Evolutionary conservation across 345 rosid species (phyloP), one percentile per base, ranked within the genome.

Genomic region (Orychophragmus violaceus): DNA sequence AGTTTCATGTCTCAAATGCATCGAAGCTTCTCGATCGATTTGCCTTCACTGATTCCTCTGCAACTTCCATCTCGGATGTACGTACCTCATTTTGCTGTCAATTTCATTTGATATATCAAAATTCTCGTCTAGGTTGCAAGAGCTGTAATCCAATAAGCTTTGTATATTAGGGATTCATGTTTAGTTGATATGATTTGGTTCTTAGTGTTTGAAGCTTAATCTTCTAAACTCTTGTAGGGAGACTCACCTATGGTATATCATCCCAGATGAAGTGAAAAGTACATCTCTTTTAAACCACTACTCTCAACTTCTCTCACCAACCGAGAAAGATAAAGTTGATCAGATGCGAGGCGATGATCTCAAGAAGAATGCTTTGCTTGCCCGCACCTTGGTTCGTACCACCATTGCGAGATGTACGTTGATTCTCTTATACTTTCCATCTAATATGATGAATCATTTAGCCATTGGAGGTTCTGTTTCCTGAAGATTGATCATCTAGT

Each of bases 401-500:
- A 88, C 91, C 59, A 79, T 94, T 64, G 85, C 99, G 1, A 85
- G 97, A 87, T 94, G 99, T 94, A 81, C 27, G 92, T 25, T 13
- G 3, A 0, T 17, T 65, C 10, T 50, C 6, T 14, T 24, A 0
- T 32, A 30, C 16, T 51, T 32, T 12, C 41, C 42, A 36, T 35
- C 42, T 36, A 36, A n/a, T 12, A 29, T 29, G 32, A 29, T 29
- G 32, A 28, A 0, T 28, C 32, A 28, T 30, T 29, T 30, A 2
- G 33, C 33, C 33, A 7, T 30, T 30, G 33, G 44, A 37, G 14
- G 13, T 13, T 17, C 6, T 36, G 42, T 37, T n/a, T 4, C 17
- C 5, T 37, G 5, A 33, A 33, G 17, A 37, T 14, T 42, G 48
- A 6, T 41, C 21, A 41, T 41, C 46, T 8, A 16, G 42, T 37